Evolutionary conservation across 768 basidiomycete genomes (phyloP).

Genomic region (Panellus pusillus): DNA sequence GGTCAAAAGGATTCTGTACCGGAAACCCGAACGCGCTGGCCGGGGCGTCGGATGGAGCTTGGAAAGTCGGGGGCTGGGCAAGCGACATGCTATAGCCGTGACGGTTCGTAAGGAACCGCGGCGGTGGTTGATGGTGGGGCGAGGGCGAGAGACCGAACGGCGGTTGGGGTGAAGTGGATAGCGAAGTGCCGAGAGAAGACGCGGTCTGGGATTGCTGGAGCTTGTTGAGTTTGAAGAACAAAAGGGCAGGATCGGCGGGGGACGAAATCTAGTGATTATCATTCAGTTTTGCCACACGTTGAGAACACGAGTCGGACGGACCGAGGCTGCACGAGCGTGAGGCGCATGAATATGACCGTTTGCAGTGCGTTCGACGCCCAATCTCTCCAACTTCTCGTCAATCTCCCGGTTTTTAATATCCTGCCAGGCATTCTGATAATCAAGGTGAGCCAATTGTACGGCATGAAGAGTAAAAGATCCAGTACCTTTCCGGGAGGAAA

Average conservation of each 20-base stretch:
- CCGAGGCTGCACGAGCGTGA: slow-evolving; percentile 82
- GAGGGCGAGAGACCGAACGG: slow-evolving; percentile 54
- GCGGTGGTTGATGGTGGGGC: slow-evolving; percentile 36
- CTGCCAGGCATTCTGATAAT: slow-evolving; percentile 69
- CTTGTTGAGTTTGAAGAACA: slow-evolving; percentile 83
- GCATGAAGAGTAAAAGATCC: slow-evolving; percentile 19
- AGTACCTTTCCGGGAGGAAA: slow-evolving; percentile 75
- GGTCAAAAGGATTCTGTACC: slow-evolving; percentile 65
- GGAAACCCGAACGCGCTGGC: slow-evolving; percentile 34
- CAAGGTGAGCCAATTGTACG: slow-evolving; percentile 8
- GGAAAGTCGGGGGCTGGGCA: slow-evolving; percentile 53
- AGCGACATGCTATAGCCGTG: slow-evolving; percentile 79
- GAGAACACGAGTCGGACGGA: slow-evolving; percentile 40
- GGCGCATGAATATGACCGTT: slow-evolving; percentile 66
- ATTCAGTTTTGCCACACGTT: slow-evolving; percentile 24
- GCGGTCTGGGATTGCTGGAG: slow-evolving; percentile 69
- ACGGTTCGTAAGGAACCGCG: slow-evolving; percentile 46
- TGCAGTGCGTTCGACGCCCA: slow-evolving; percentile 73
- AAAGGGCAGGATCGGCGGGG: slow-evolving; percentile 82
- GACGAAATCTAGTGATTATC: slow-evolving; percentile 68
- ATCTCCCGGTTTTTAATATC: slow-evolving; percentile 67
- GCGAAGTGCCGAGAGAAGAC: slow-evolving; percentile 42
- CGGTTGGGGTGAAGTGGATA: slow-evolving; percentile 67
- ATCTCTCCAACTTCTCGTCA: slow-evolving; percentile 77
- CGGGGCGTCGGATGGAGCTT: slow-evolving; percentile 33